A percentile compares a stretch with the other conserved stretches of the same genome.
Conservation (phyloP, 1,284 basidiomycete species). For the Crepidotus sp. region DNA sequence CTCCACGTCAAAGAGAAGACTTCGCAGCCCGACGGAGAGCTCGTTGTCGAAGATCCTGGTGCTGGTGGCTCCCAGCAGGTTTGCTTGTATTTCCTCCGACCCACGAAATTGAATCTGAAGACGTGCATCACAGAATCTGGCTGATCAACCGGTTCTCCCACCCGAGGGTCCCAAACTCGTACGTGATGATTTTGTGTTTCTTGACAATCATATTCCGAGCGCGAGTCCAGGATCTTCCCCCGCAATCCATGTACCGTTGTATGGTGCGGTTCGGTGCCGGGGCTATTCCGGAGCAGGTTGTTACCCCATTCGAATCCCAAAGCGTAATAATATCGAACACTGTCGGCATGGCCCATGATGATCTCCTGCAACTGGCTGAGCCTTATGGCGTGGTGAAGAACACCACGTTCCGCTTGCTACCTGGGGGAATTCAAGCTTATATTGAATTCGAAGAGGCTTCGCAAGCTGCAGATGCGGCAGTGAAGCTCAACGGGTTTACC, state of each 20-base stretch:
- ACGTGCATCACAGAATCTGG: background rate
- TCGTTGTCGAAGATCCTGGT: background rate
- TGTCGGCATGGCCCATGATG: slow-evolving; percentile 21
- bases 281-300: slow-evolving; percentile 26
- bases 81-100: background rate
- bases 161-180: slow-evolving; percentile 1
- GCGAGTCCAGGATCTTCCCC: slow-evolving; percentile 1
- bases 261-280: slow-evolving; percentile 31
- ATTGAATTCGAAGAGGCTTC: slow-evolving; percentile 24
- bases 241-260: slow-evolving; percentile 28
- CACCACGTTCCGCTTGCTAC: slow-evolving; percentile 13
- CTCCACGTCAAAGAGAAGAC: background rate
- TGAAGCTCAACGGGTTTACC: slow-evolving; percentile 23
- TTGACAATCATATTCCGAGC: background rate
- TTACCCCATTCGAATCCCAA: slow-evolving; percentile 33
- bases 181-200: background rate
- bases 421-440: slow-evolving; percentile 20
- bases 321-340: slow-evolving; percentile 31
- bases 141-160: background rate
- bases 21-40: background rate
- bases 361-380: slow-evolving; percentile 22
- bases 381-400: slow-evolving; percentile 25
- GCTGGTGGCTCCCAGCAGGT: background rate
- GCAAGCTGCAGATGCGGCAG: slow-evolving; percentile 28
- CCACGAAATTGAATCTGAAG: background rate